phyloP scores from a whole-genome alignment of 257 asterid species.

The Solanum ahanhuiri region DNA sequence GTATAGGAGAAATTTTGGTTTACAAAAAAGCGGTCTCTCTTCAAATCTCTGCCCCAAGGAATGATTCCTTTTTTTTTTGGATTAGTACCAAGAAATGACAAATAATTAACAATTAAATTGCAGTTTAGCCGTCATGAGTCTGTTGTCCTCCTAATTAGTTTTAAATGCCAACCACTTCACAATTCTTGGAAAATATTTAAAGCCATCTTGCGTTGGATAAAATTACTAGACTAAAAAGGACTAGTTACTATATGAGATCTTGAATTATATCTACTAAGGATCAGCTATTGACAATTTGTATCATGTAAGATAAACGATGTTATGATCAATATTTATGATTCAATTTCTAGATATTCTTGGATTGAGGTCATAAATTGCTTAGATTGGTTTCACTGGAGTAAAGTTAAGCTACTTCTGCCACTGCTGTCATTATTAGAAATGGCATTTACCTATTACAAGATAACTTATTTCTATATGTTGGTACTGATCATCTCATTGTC shows the following conservation, averaged over 20 bases:
- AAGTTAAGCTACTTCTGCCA: neutral
- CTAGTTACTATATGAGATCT: neutral
- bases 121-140: neutral
- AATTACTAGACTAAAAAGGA: neutral
- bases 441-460: neutral
- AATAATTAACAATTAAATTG: neutral
- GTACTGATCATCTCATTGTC: neutral
- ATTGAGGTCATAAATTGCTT: neutral
- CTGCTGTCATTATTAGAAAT: neutral
- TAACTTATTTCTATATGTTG: neutral
- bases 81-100: neutral
- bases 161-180: neutral
- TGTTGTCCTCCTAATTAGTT: neutral
- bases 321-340: neutral
- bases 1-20: neutral
- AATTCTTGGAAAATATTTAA: neutral
- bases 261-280: neutral
- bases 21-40: neutral
- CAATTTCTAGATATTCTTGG: neutral
- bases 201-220: neutral
- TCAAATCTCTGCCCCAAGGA: neutral
- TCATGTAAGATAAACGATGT: neutral
- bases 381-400: neutral
- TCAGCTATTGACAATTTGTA: neutral
- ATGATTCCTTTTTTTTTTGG: neutral